Conservation (phyloP, 768 basidiomycete species). For the Mrakia gelida region DNA sequence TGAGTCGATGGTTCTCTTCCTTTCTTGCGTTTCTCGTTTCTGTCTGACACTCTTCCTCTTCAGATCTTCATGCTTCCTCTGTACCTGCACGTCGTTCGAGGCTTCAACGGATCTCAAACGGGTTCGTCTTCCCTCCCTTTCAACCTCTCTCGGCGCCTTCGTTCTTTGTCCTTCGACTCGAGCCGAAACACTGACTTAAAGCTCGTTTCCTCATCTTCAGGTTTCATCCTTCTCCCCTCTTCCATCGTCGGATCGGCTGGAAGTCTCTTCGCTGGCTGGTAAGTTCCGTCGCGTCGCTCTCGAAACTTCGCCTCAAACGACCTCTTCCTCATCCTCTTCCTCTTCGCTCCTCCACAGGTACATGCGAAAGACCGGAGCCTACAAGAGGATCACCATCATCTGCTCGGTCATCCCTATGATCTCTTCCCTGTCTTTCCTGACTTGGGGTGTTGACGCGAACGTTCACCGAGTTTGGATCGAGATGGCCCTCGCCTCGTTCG, state of each 20-base stretch:
- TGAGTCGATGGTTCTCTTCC: background rate
- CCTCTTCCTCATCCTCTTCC: background rate
- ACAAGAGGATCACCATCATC: constrained; percentile 39
- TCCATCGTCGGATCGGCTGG: constrained; percentile 36
- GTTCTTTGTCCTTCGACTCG: too few relatives aligned
- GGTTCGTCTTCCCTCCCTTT: background rate
- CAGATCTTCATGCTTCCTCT: constrained; percentile 41
- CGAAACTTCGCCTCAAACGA: background rate
- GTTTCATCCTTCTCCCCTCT: constrained; percentile 34
- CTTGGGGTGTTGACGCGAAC: constrained; percentile 35
- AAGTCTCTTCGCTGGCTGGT: constrained; percentile 34
- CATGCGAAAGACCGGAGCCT: constrained; percentile 22
- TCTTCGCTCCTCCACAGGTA: background rate
- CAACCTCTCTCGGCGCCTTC: too few relatives aligned
- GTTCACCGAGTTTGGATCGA: constrained; percentile 37
- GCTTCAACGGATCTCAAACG: constrained; percentile 36
- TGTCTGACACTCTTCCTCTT: background rate
- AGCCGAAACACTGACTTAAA: too few relatives aligned
- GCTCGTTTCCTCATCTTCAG: background rate
- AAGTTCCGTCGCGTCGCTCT: background rate
- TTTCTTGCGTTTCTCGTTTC: background rate
- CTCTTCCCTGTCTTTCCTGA: constrained; percentile 36
- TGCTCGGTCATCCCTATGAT: constrained; percentile 36
- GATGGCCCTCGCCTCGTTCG: constrained; percentile 35
- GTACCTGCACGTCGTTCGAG: constrained; percentile 39